Percentiles rank a stretch among this genome's conserved stretches.
Conservation (phyloP, 352 stramenopile genomes). For the Phytophthora vignae region DNA sequence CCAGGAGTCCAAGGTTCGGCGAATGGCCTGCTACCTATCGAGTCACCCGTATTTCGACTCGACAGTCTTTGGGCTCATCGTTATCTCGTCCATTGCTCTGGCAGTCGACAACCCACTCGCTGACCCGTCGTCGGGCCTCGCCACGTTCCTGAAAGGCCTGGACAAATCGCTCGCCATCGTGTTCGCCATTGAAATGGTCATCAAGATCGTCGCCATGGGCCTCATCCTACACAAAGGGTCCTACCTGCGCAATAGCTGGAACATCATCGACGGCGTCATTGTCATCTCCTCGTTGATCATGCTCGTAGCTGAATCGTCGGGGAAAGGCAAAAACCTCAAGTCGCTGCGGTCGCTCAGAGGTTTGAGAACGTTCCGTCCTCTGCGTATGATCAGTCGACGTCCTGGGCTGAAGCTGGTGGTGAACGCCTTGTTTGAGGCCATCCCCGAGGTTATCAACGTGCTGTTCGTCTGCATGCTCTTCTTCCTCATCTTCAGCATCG, state of each 20-base stretch:
- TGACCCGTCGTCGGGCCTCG: constrained; percentile 54
- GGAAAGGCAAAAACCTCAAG: constrained; percentile 58
- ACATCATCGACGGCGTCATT: constrained; percentile 91
- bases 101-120: constrained; percentile 89
- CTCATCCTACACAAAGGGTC: constrained; percentile 69
- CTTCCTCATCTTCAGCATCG: constrained; percentile 96
- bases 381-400: constrained; percentile 91
- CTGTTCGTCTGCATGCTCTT: constrained; percentile 93
- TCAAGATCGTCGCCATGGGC: constrained; percentile 91
- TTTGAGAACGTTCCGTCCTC: constrained; percentile 88
- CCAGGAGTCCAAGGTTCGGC: constrained; percentile 48
- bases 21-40: constrained; percentile 57
- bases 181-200: constrained; percentile 90
- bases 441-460: constrained; percentile 92
- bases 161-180: constrained; percentile 84
- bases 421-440: constrained; percentile 89
- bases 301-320: constrained; percentile 58
- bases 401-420: constrained; percentile 92
- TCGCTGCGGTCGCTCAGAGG: constrained; percentile 85
- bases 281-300: constrained; percentile 85
- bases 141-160: constrained; percentile 56
- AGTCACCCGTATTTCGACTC: constrained; percentile 80
- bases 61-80: constrained; percentile 84
- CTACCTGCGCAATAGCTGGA: constrained; percentile 91
- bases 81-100: constrained; percentile 83